These are phyloP conservation scores for Solanum bulbocastanum DNA, from an alignment of 257 asterid genomes.

Conservation along the genomic window DNA sequence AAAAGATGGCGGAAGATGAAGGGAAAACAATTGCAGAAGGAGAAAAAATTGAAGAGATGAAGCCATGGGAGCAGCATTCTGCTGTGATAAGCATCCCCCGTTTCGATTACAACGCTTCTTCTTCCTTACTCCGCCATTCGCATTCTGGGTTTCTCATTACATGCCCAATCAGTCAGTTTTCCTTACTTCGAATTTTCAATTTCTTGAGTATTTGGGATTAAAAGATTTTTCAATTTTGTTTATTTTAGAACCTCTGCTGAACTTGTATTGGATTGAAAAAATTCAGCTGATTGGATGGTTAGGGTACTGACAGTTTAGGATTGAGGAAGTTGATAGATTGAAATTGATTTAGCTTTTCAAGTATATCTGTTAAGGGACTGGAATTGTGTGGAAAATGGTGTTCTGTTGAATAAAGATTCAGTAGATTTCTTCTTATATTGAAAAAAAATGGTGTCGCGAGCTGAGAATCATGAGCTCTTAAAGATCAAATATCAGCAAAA, in stretches of 20 bases:
- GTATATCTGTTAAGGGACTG: not conserved
- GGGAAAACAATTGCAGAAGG: not conserved
- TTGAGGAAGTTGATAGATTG: not conserved
- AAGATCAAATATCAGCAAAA: not conserved
- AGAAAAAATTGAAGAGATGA: slow-evolving; percentile 21
- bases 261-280: not conserved
- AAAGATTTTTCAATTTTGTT: not conserved
- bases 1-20: not conserved
- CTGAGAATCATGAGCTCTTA: not conserved
- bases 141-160: slow-evolving; percentile 41
- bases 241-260: not conserved
- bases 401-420: not conserved
- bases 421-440: not conserved
- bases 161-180: slow-evolving; percentile 31
- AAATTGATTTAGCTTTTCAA: not conserved
- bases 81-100: slow-evolving; percentile 42
- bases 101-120: slow-evolving; percentile 33
- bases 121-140: slow-evolving; percentile 24
- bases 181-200: not conserved
- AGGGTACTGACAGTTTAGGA: not conserved
- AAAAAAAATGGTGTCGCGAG: not conserved
- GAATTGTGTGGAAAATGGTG: not conserved
- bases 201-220: not conserved
- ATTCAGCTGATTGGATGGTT: not conserved
- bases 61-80: slow-evolving; percentile 50